Conservation (phyloP, 306 rosid genomes). For the Comarum palustre region DNA sequence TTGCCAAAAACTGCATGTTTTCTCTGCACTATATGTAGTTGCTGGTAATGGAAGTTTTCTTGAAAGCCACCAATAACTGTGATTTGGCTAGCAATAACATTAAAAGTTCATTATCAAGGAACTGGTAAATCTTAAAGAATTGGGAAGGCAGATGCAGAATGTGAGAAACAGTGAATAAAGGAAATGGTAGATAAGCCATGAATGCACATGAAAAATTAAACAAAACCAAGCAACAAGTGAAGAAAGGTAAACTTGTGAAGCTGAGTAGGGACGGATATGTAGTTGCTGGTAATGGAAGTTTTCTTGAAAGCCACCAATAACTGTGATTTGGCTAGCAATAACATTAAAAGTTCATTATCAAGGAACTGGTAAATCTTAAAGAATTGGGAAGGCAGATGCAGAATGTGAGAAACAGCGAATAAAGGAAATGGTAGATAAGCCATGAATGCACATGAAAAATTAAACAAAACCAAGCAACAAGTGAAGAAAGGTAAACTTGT, state of each 20-base stretch:
- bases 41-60: not conserved
- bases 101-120: not conserved
- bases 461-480: not conserved
- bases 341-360: constrained; percentile 1
- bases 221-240: not conserved
- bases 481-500: constrained; percentile 21
- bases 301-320: not conserved
- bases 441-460: constrained; percentile 7
- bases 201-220: constrained; percentile 5
- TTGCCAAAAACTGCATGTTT: not conserved
- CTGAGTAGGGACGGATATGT: constrained; percentile 11
- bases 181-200: constrained; percentile 23
- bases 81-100: not conserved
- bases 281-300: not conserved
- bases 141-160: constrained; percentile 19
- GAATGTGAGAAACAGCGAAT: constrained; percentile 23
- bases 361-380: not conserved
- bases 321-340: not conserved
- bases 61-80: not conserved
- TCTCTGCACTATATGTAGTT: not conserved
- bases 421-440: constrained; percentile 27
- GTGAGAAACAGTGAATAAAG: constrained; percentile 26
- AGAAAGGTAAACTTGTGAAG: constrained; percentile 18
- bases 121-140: not conserved
- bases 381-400: constrained; percentile 15